Percentiles rank a stretch among this genome's conserved stretches.
phyloP scores from a whole-genome alignment of 2,329 filamentous ascomycete genomes.

The Sarocladium oryzae region DNA sequence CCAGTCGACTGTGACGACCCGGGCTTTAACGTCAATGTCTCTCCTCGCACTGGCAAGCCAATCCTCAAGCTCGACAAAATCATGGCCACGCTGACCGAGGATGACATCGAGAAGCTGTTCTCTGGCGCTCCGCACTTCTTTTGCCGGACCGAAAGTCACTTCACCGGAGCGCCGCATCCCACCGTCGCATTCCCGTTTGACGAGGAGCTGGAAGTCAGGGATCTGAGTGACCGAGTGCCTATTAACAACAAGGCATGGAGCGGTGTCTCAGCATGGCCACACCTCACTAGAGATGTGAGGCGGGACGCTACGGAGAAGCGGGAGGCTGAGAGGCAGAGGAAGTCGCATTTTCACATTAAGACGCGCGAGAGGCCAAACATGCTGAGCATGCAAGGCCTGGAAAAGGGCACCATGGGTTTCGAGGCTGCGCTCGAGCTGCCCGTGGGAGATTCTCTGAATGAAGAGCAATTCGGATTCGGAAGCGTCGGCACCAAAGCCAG shows the following conservation, averaged over 20 bases:
- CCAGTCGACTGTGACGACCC: constrained; percentile 30
- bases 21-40: constrained; percentile 16
- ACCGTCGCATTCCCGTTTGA: constrained; percentile 64
- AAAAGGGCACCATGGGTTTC: constrained; percentile 65
- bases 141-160: constrained; percentile 52
- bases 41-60: neutral
- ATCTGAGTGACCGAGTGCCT: constrained; percentile 58
- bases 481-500: constrained; percentile 47
- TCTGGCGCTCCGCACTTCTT: constrained; percentile 71
- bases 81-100: constrained; percentile 52
- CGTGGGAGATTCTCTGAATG: constrained; percentile 57
- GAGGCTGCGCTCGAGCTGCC: constrained; percentile 60
- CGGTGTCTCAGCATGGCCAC: constrained; percentile 55
- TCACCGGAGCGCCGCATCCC: constrained; percentile 53
- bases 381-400: constrained; percentile 65
- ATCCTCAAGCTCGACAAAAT: constrained; percentile 49
- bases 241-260: constrained; percentile 59
- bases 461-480: constrained; percentile 55
- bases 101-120: constrained; percentile 63
- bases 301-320: constrained; percentile 35
- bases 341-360: constrained; percentile 52
- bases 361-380: constrained; percentile 62
- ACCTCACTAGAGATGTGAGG: constrained; percentile 46
- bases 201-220: constrained; percentile 51
- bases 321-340: constrained; percentile 36